A percentile compares a stretch with the other conserved stretches of the same genome.
Evolutionary conservation across 202 grass and related monocot species (phyloP).

Genomic region (Eragrostis tef): DNA sequence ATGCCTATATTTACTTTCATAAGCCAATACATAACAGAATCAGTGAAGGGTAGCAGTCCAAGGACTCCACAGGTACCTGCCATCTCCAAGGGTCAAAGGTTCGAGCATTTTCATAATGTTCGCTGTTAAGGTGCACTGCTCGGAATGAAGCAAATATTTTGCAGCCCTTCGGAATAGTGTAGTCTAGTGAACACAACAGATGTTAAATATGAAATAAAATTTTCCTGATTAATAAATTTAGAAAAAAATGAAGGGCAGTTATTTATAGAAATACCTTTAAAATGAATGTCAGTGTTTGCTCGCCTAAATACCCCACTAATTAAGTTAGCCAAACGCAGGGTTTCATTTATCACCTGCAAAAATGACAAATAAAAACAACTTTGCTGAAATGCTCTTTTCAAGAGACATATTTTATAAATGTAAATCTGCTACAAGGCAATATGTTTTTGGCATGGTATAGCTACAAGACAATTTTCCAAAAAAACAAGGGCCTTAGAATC

Average conservation of each 20-base stretch:
- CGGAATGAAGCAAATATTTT: conserved; percentile 95
- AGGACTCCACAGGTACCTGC: conserved; percentile 46
- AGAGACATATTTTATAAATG: neutral
- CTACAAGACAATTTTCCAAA: neutral
- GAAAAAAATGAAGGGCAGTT: neutral
- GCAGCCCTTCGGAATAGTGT: conserved; percentile 93
- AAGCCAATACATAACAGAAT: neutral
- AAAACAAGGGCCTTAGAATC: neutral
- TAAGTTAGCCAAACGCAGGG: conserved; percentile 89
- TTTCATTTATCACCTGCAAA: conserved; percentile 89
- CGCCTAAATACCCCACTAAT: conserved; percentile 91
- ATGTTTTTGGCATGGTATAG: neutral
- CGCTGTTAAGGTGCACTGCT: conserved; percentile 77
- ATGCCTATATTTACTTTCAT: conserved; percentile 4
- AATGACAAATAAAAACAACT: neutral
- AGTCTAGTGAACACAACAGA: conserved; percentile 51
- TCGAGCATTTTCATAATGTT: conserved; percentile 81
- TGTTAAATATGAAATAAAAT: neutral
- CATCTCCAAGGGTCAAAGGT: conserved; percentile 96
- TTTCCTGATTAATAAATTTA: neutral
- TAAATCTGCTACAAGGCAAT: neutral
- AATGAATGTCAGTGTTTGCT: conserved; percentile 81
- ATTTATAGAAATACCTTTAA: conserved; percentile 62
- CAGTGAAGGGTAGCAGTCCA: neutral
- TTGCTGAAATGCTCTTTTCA: conserved; percentile 3